Percentiles rank a stretch among this genome's conserved stretches.
These are phyloP conservation scores for Epichloe scottii DNA, from an alignment of 2,329 filamentous ascomycete species.

Conservation along the genomic window DNA sequence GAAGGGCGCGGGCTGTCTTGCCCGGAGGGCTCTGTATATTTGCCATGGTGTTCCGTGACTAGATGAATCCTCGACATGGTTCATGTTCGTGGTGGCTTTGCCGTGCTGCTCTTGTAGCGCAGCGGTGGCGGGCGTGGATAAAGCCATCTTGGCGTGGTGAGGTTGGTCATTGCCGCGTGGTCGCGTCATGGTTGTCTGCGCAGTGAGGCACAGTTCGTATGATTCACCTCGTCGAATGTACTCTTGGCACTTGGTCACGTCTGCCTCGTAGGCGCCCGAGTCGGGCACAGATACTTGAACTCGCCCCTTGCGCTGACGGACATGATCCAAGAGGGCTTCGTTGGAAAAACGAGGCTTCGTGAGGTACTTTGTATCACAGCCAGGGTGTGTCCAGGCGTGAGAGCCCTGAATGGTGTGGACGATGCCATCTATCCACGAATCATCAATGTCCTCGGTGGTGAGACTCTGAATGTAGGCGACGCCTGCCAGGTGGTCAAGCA, in stretches of 20 bases:
- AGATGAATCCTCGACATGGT: neutral
- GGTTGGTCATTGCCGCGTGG: slow-evolving; percentile 27
- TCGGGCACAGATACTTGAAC: slow-evolving; percentile 27
- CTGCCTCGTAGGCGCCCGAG: slow-evolving; percentile 44
- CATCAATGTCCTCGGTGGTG: slow-evolving; percentile 13
- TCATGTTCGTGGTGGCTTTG: neutral
- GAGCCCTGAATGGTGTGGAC: slow-evolving; percentile 21
- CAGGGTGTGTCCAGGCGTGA: slow-evolving; percentile 17
- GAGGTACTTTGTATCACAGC: slow-evolving; percentile 4
- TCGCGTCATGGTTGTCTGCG: slow-evolving; percentile 52
- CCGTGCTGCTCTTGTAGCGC: neutral
- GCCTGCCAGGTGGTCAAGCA: slow-evolving; percentile 58
- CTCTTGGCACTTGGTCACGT: slow-evolving; percentile 57
- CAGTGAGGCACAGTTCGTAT: slow-evolving; percentile 77
- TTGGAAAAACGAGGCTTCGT: slow-evolving; percentile 7
- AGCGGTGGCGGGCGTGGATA: neutral
- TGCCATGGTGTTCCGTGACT: slow-evolving; percentile 41
- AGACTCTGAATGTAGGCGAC: slow-evolving; percentile 49
- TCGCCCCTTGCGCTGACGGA: slow-evolving; percentile 5
- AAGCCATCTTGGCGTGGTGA: slow-evolving; percentile 7
- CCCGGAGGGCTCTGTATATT: slow-evolving; percentile 58
- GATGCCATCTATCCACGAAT: slow-evolving; percentile 20
- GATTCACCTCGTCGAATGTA: slow-evolving; percentile 66
- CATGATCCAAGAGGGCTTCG: slow-evolving; percentile 9
- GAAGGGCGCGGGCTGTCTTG: slow-evolving; percentile 70